Percentiles rank a stretch among this genome's conserved stretches.
Evolutionary conservation across 2,329 filamentous ascomycete species (phyloP).

Genomic region (Aureobasidium sp.): DNA sequence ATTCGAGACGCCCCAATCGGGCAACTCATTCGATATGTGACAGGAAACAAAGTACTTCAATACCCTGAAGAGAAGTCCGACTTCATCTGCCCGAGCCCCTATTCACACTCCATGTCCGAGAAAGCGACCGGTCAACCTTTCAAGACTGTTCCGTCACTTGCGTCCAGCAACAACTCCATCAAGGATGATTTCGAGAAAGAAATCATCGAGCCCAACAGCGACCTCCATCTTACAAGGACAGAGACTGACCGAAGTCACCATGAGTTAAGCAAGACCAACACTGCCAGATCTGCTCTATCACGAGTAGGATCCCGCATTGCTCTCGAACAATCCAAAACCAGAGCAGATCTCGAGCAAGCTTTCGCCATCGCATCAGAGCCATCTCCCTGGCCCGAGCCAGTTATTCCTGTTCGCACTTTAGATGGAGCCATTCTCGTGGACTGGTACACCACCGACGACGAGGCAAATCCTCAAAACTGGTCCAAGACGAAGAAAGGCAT

Average conservation of each 20-base stretch:
- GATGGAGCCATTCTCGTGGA: constrained; percentile 46
- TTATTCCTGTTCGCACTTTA: constrained; percentile 29
- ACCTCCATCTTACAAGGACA: constrained; percentile 9
- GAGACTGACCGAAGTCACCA: not conserved
- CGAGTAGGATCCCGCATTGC: constrained; percentile 2
- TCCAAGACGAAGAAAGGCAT: constrained; percentile 33
- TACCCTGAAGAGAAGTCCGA: constrained; percentile 45
- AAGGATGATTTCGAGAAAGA: not conserved
- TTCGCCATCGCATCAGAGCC: not conserved
- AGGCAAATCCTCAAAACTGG: constrained; percentile 50
- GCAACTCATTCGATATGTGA: constrained; percentile 36
- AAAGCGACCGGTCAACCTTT: not conserved
- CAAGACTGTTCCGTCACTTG: not conserved
- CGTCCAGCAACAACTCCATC: not conserved
- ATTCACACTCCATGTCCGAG: constrained; percentile 22
- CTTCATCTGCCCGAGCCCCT: constrained; percentile 43
- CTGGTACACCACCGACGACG: constrained; percentile 45
- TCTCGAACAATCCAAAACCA: constrained; percentile 12
- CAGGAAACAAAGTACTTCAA: constrained; percentile 33
- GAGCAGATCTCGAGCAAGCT: constrained; percentile 5
- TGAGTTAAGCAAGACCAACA: not conserved
- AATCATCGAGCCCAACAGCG: not conserved
- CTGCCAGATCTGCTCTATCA: constrained; percentile 5
- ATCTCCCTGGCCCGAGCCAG: constrained; percentile 14
- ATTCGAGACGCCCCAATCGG: constrained; percentile 39